phyloP scores from a whole-genome alignment of 1,284 basidiomycete genomes.

The Taiwanofungus camphoratus region DNA sequence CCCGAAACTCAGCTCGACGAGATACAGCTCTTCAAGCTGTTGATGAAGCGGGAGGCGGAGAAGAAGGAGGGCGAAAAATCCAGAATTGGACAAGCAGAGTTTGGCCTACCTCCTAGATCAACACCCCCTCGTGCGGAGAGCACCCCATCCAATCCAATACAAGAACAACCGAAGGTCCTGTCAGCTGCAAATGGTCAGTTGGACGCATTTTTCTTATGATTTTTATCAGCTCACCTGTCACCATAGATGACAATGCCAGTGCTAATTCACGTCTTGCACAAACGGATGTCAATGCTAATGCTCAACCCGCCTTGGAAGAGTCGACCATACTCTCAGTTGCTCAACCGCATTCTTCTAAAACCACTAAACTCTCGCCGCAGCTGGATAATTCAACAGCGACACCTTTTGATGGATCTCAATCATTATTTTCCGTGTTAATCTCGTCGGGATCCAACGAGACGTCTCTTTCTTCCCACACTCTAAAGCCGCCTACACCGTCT shows the following conservation, averaged over 20 bases:
- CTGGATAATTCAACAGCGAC: background rate
- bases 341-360: background rate
- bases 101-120: no score
- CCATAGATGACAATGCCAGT: no score
- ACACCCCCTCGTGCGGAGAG: no score
- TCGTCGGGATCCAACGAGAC: slow-evolving; percentile 4
- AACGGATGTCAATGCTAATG: background rate
- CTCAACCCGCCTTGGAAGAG: background rate
- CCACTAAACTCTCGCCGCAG: background rate
- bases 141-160: no score
- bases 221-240: no score
- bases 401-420: slow-evolving; percentile 6
- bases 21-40: slow-evolving; percentile 79
- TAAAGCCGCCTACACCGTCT: slow-evolving; percentile 20
- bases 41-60: slow-evolving; percentile 81
- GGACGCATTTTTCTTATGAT: no score
- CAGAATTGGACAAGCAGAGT: no score
- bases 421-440: slow-evolving; percentile 4
- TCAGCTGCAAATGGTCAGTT: no score
- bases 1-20: slow-evolving; percentile 55
- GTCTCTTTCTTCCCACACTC: slow-evolving; percentile 7
- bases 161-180: no score
- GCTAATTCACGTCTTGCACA: background rate
- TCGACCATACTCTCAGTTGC: background rate
- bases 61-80: slow-evolving; percentile 47